Base-by-base conservation (phyloP, 345 rosid genomes). In the Dovyalis caffra region DNA sequence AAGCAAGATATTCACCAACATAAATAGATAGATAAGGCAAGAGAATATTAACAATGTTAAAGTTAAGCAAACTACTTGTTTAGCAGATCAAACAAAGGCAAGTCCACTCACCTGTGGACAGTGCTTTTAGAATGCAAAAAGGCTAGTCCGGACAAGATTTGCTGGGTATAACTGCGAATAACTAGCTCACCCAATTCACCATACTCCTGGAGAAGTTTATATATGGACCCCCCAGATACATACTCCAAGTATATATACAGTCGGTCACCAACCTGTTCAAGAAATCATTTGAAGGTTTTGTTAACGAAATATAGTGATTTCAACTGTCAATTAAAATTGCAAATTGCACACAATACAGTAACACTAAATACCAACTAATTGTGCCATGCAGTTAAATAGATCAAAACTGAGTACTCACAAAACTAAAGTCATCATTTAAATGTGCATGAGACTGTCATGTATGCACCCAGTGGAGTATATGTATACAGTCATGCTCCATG, bases 201-300 rank as follows among this genome's bases (percentile, higher is more conserved):
- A 78, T 91, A 91, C 8, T 91, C 96, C 82, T 87, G 93, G 65
- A 91, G 96, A 74, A 91, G 80, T 83, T 88, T 91, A 82, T 91
- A 88, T 51, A 91, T 91, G 64, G 96, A 91, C 34, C 96, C 96
- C 72, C 90, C 96, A 73, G 96, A 89, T 35, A 89, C 91, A 77
- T 89, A 91, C 86, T 91, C 93, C 70, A 91, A 83, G 84, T 88
- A 91, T 75, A 91, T 91, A 70, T 89, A 91, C 49, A 91, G 82
- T 69, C 73, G 87, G 75, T 91, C 90, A 33, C 77, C 93, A 58
- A 88, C 88, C 93, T 91, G 88, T 49, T 68, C 53, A 62, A 70
- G 14, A 23, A n/a, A 71, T n/a, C 67, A 61, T 18, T 35, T 31
- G 40, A 57, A 51, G 35, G 33, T n/a, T 23, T 45, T 32, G 35